A percentile compares a stretch with the other conserved stretches of the same genome.
These are phyloP conservation scores for Rutidosis leptorrhynchoides DNA, from an alignment of 129 eudicot species.

Conservation along the genomic window DNA sequence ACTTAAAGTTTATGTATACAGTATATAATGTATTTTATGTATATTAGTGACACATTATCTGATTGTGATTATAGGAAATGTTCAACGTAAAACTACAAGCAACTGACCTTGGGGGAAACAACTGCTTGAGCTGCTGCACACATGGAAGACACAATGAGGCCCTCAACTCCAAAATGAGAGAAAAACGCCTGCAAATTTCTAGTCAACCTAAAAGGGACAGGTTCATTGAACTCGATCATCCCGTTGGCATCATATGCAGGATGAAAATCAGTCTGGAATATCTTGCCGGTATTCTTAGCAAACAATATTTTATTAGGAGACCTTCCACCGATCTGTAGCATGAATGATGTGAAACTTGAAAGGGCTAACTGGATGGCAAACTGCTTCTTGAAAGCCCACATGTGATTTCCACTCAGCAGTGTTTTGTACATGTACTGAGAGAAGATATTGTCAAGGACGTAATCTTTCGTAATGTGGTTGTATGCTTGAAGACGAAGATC, in stretches of 20 bases:
- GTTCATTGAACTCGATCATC: conserved; percentile 93
- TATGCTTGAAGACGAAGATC: conserved; percentile 97
- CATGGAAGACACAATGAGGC: conserved; percentile 92
- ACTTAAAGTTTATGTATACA: no score
- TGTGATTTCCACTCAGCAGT: conserved; percentile 69
- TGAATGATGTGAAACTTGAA: conserved; percentile 86
- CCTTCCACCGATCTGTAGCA: conserved; percentile 96
- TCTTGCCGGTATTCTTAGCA: conserved; percentile 92
- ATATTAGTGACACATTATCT: no score
- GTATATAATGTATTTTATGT: no score
- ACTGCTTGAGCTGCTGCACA: conserved; percentile 97
- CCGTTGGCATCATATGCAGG: conserved; percentile 98
- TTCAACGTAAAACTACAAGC: not conserved
- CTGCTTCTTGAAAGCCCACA: conserved; percentile 98
- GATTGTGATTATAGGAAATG: not conserved
- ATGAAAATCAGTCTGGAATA: conserved; percentile 96
- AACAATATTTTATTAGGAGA: conserved; percentile 93
- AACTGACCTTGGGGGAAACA: conserved; percentile 82
- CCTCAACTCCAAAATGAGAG: conserved; percentile 94
- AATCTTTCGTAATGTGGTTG: conserved; percentile 67
- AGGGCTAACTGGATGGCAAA: conserved; percentile 95
- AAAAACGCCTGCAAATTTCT: conserved; percentile 92
- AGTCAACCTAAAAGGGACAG: conserved; percentile 93
- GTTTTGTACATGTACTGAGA: conserved; percentile 98
- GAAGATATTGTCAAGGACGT: conserved; percentile 75